Evolutionary conservation across 2,329 filamentous ascomycete species (phyloP).

Genomic region (Pyrenophora seminiperda): DNA sequence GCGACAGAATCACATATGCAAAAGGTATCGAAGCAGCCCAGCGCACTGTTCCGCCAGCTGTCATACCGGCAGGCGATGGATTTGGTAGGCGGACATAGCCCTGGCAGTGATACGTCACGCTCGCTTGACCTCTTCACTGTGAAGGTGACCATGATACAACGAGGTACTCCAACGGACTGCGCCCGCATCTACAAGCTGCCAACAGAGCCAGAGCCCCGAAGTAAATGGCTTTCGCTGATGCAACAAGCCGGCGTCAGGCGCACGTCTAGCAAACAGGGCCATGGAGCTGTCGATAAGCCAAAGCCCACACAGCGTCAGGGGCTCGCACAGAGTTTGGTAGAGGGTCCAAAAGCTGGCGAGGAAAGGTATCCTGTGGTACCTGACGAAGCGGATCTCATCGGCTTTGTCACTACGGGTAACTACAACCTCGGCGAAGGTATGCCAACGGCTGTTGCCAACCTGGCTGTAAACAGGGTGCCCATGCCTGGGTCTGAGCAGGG

Average conservation of each 20-base stretch:
- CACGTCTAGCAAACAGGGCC: constrained; percentile 21
- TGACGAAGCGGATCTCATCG: constrained; percentile 74
- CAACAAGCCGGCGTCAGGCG: constrained; percentile 39
- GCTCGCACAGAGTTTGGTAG: constrained; percentile 36
- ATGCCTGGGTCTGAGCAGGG: constrained; percentile 44
- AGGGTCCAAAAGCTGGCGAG: constrained; percentile 34
- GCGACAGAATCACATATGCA: background rate
- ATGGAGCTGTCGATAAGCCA: constrained; percentile 23
- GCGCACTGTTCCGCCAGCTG: constrained; percentile 33
- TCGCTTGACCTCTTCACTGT: constrained; percentile 60
- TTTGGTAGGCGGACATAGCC: constrained; percentile 13
- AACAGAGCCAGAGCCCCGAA: constrained; percentile 60
- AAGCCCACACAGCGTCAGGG: constrained; percentile 24
- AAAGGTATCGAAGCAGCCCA: constrained; percentile 10
- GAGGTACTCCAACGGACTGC: constrained; percentile 72
- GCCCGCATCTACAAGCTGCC: constrained; percentile 89
- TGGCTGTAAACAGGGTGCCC: constrained; percentile 66
- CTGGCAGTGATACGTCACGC: constrained; percentile 1
- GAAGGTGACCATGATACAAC: constrained; percentile 67
- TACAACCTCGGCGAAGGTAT: constrained; percentile 79
- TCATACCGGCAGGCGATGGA: constrained; percentile 38
- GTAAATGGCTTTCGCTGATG: constrained; percentile 71
- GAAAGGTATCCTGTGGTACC: constrained; percentile 71
- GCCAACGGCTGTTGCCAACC: constrained; percentile 74
- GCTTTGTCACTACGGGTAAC: constrained; percentile 86